Evolutionary conservation across 805 yeast genomes (phyloP), one percentile per base, ranked within the genome.

Genomic region (Brettanomyces nanus): DNA sequence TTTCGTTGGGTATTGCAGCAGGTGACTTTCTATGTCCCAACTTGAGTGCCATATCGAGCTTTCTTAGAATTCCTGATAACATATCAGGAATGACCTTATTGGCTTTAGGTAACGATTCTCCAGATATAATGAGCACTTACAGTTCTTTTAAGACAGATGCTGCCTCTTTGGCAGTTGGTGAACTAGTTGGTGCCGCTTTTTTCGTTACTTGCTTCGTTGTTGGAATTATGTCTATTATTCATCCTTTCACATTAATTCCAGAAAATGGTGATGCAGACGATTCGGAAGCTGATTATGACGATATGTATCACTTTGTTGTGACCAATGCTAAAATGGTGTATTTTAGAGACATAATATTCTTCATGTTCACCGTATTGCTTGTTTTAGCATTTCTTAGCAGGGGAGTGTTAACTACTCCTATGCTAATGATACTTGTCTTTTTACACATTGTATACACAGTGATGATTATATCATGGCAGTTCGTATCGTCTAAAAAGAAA

Each of bases 41-140:
- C 46, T 58, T 90, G 25, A 75, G 81, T 37, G 67, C 81, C 4
- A 68, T 90, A 6, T 78, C 96, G 3, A 65, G 65, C 19, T 63
- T 69, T 23, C 59, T 87, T 9, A 68, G 72, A 10, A 66, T 92
- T 22, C 80, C 95, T 2, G 94, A 86, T 40, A 77, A 84, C 45
- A 63, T 92, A 9, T 81, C 92, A 5, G 98, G 98, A 0, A 71
- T 92, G 47, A 89, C 97, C 0, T 62, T 90, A 15, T 62, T 90
- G 43, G 95, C 97, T 0, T 70, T 90, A 46, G 98, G 97, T 1
- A 90, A 90, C 58, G 95, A 95, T 1, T 71, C 94, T 1, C 96
- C 97, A 0, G 98, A 90, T 58, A 78, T 90, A 2, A 68, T 89
- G 36, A 75, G 89, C 36, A 87, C 95, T 0, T 85, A 80, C 51